phyloP scores from a whole-genome alignment of 139 green algal species.

The Marvania coccoides region DNA sequence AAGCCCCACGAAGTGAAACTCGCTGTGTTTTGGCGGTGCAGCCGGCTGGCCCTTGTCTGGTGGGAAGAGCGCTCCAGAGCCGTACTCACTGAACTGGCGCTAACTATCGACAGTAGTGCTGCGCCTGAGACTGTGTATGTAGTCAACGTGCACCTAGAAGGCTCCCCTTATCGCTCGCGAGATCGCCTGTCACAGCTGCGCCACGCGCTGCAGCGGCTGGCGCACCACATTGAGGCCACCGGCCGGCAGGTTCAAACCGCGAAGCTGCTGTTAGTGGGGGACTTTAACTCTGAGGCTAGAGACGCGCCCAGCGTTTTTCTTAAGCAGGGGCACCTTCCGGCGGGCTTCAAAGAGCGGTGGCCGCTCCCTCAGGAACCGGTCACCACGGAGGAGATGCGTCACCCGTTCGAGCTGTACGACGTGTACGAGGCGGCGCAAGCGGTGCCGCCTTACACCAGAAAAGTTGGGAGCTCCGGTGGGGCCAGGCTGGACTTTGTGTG shows the following conservation, averaged over 20 bases:
- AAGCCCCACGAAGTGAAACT: constrained; percentile 9
- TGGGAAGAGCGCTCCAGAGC: constrained; percentile 36
- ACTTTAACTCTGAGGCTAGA: constrained; percentile 36
- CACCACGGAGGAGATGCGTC: constrained; percentile 22
- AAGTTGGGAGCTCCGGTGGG: not conserved
- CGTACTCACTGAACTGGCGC: constrained; percentile 28
- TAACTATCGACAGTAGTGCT: not conserved
- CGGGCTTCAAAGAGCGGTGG: constrained; percentile 33
- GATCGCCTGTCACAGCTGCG: constrained; percentile 42
- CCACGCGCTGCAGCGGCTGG: constrained; percentile 38
- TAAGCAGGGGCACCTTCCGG: constrained; percentile 33
- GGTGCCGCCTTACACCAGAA: constrained; percentile 15
- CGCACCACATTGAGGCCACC: constrained; percentile 8
- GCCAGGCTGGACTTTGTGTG: constrained; percentile 45
- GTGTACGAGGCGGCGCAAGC: constrained; percentile 12
- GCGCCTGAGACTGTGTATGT: constrained; percentile 20
- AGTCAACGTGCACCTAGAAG: constrained; percentile 55
- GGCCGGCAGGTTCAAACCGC: not conserved
- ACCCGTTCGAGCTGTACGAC: constrained; percentile 40
- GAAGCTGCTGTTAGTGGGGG: constrained; percentile 34
- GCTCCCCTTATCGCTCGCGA: constrained; percentile 38
- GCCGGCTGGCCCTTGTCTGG: constrained; percentile 23
- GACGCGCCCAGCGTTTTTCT: constrained; percentile 38
- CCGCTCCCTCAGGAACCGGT: not conserved
- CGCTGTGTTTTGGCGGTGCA: constrained; percentile 9